Evolutionary conservation across 1,139 yeast genomes (phyloP), one percentile per base, ranked within the genome.

Genomic region (Scheffersomyces stambukii): DNA sequence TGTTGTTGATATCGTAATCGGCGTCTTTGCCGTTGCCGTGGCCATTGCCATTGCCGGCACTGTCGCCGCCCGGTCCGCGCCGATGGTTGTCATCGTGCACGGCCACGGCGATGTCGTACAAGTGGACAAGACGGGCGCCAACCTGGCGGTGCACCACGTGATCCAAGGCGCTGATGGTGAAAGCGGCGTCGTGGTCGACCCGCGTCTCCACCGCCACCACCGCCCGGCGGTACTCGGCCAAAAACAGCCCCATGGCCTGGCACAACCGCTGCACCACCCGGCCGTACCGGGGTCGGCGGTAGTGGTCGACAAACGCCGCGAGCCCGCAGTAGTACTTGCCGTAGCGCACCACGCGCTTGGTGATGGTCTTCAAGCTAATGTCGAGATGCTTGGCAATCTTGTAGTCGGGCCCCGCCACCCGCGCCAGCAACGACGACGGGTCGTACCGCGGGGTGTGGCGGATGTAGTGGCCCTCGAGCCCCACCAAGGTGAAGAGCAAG

Each of bases 391-490:
- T 80, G 21, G 83, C 81, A 16, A 85, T 71, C 40, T 76, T 71
- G 54, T 70, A 88, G 35, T 82, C 91, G 1, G 95, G 93, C 0
- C 95, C 95, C 11, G 51, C 52, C 4, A 81, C 57, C 25, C 71
- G 48, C 8, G 54, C 44, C 6, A 48, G 49, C 4, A 50, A 35
- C 12, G 57, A 52, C 0, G 38, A 30, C 1, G 76, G 75, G 44
- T 78, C 75, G 44, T 73, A 84, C 16, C 66, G 63, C 29, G 76
- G 83, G 24, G 80, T 69, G 47, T 73, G 84, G 25, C 89, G 63
- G 16, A 91, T 75, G 43, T 81, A 86, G 19, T 67, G 65, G 0
- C 97, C 96, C 50, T 88, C 95, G 24, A 75, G 60, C 1, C 97
- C 97, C 28, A 79, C 45, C 15, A 91, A 54, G 2, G 83, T 78